Evolutionary conservation across 2,329 filamentous ascomycete genomes (phyloP), one percentile per base, ranked within the genome.

Genomic region (Kalmusia sp.): DNA sequence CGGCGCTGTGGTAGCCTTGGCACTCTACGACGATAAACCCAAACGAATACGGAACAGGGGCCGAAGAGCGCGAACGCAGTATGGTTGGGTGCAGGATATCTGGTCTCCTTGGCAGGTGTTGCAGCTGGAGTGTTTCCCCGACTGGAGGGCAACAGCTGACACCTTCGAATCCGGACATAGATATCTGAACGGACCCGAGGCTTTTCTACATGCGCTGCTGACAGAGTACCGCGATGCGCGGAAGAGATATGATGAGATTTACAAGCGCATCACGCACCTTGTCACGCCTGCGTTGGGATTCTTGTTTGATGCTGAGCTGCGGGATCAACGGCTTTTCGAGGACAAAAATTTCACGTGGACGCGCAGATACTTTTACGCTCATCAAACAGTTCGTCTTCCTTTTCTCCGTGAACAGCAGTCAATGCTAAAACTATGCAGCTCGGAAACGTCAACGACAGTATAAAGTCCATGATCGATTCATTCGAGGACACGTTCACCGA

Each of bases 341-440:
- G 84, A 87, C 62, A 77, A 79, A 47, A 71, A 83, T 49, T 87
- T 85, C 61, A 87, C 84, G 1, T 86, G 84, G 71, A 85, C 83
- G 14, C 77, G 83, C 0, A 79, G 84, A 14, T 87, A 87, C 62
- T 87, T 87, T 63, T 87, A 84, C 80, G 84, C 83, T 0, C 85
- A 82, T 61, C 84, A 86, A 68, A 84, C 84, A 9, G 33, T 52
- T 9, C 21, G 40, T n/a, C 17, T 21, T 24, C 3, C 12, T 3
- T 14, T n/a, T 5, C 9, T 12, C 19, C 27, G 40, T 37, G 17
- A 19, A 25, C 19, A 7, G 11, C 14, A 15, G 4, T 21, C 11
- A 15, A 28, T 17, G 17, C 39, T 43, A 44, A 51, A n/a, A 2
- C 11, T 15, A 3, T 3, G 4, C 28, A 49, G 2, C 78, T 86